Evolutionary conservation across 306 rosid species (phyloP).

Genomic region (Quercus glauca): DNA sequence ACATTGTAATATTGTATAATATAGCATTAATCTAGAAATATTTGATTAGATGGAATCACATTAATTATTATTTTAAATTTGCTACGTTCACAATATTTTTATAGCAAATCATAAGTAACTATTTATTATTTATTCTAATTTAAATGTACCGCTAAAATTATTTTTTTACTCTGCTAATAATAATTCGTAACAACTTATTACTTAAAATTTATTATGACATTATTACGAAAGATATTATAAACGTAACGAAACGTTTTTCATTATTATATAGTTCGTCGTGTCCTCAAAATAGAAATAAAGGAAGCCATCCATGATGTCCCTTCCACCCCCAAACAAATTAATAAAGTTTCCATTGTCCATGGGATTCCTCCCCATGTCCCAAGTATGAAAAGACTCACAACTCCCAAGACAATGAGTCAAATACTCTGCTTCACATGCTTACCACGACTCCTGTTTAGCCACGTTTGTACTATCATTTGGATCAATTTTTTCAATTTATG

Average conservation of each 20-base stretch:
- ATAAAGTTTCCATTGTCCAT: not conserved
- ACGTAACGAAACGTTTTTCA: accelerated
- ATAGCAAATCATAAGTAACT: no score
- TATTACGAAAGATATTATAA: no score
- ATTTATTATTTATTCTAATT: no score
- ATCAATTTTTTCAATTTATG: not conserved
- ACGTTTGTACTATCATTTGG: not conserved
- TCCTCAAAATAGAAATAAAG: no score
- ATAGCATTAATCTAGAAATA: no score
- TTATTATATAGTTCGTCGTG: no score
- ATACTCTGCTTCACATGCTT: not conserved
- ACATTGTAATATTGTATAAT: no score
- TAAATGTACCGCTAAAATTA: accelerated
- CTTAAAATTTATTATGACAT: no score
- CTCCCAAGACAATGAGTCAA: no score
- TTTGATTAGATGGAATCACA: not conserved
- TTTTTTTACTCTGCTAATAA: no score
- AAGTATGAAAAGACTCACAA: not conserved
- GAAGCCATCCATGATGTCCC: not conserved
- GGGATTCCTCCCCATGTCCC: not conserved
- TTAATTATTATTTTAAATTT: no score
- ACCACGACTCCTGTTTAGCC: not conserved
- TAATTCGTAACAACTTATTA: accelerated
- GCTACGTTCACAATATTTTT: accelerated
- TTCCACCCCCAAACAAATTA: not conserved